These are phyloP conservation scores for Lachancea thermotolerans DNA, from an alignment of 805 yeast genomes.

Conservation along the genomic window DNA sequence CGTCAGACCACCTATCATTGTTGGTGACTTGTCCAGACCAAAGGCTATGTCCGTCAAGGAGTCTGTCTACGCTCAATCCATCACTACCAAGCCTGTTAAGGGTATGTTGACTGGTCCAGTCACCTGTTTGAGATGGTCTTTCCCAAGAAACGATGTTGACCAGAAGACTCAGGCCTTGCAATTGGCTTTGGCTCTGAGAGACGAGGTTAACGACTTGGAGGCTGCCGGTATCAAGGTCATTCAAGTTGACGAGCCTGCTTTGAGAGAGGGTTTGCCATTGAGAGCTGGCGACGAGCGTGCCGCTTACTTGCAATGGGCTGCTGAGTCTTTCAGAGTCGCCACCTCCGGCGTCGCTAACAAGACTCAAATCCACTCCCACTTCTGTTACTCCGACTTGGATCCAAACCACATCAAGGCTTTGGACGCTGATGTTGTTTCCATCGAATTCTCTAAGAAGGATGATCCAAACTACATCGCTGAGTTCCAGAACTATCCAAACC, in stretches of 20 bases:
- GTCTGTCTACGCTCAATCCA: conserved; percentile 97
- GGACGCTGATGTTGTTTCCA: conserved; percentile 98
- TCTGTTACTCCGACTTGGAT: conserved; percentile 99
- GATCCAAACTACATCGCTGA: conserved; percentile 97
- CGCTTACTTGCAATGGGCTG: conserved; percentile 97
- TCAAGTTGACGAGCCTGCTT: conserved; percentile 99
- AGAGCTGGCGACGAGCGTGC: conserved; percentile 96
- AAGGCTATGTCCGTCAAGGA: conserved; percentile 98
- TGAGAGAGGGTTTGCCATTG: conserved; percentile 99
- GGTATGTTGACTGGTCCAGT: conserved; percentile 99
- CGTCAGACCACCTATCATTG: conserved; percentile 98
- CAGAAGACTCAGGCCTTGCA: conserved; percentile 92
- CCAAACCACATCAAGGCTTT: conserved; percentile 99
- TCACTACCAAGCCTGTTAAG: conserved; percentile 93
- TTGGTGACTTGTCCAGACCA: conserved; percentile 99
- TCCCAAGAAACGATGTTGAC: conserved; percentile 98
- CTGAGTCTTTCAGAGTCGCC: conserved; percentile 98
- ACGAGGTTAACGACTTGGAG: conserved; percentile 97
- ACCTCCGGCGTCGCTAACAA: conserved; percentile 93
- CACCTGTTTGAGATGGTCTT: conserved; percentile 99
- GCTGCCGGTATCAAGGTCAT: conserved; percentile 96
- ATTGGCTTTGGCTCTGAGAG: conserved; percentile 95
- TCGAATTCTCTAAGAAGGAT: conserved; percentile 99
- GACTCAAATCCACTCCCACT: conserved; percentile 99
- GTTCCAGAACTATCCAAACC: conserved; percentile 98